Base-by-base conservation (phyloP, 2,329 filamentous ascomycete genomes). In the Neocucurbitaria cava region DNA sequence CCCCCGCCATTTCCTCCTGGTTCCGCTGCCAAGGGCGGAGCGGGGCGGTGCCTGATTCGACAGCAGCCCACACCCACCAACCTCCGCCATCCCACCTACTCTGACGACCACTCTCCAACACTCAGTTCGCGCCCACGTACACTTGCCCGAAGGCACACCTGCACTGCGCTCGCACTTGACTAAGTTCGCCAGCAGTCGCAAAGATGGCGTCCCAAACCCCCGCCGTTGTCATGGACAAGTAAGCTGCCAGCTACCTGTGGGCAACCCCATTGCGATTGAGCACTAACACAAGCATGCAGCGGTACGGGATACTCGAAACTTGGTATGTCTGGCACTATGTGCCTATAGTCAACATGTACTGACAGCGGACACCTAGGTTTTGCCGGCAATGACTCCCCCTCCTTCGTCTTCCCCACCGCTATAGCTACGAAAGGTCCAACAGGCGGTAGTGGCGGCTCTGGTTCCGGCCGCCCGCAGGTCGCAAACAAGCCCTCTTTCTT, bases 171-270 rank as follows among this genome's bases (percentile, higher is more conserved):
- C 49, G 49, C 55, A 57, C 40, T 39, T 26, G 31, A 54, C 40
- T 53, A 28, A 57, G 48, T 43, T 51, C 54, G 54, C 52, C 56
- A 64, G 61, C 62, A 62, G 62, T 66, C 61, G 61, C 65, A 69
- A 83, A 76, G 71, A 99, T 99, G 95, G 94, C 95, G 76, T 90
- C 90, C 82, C 94, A 98, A 87, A 98, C 95, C 77, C 95, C 95
- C 73, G 95, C 95, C 91, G 95, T 99, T 97, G 95, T 99, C 92
- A 99, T 99, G 94, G 95, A 99, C 95, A 99, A 99, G 95, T 97
- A 89, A 81, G 92, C 85, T 74, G 56, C 61, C 60, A 55, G 61
- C 64, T 66, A 65, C 66, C 70, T 65, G 62, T 60, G 61, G 62
- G 54, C 65, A 58, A 48, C 56, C 58, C 62, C 52, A 54, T 47